Conservation (phyloP, 306 rosid genomes). For the Cucurbita ficifolia region DNA sequence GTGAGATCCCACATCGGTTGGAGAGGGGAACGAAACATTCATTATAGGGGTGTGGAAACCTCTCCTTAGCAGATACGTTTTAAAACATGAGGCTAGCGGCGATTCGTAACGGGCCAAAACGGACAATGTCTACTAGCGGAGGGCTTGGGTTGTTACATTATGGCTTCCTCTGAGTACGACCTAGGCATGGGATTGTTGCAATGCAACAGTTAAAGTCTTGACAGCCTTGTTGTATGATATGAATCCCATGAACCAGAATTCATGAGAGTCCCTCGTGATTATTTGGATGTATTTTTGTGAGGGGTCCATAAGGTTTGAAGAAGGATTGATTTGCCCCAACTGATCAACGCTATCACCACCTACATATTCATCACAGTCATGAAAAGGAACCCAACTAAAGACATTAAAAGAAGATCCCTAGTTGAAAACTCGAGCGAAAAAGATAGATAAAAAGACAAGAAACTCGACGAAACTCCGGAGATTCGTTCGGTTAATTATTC, state of each 20-base stretch:
- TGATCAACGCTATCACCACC: constrained; percentile 46
- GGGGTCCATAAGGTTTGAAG: constrained; percentile 35
- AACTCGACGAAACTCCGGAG: not conserved
- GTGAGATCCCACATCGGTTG: too few relatives aligned
- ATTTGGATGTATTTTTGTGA: constrained; percentile 35
- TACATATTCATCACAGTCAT: constrained; percentile 7
- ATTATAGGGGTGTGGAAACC: too few relatives aligned
- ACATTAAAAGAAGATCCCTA: not conserved
- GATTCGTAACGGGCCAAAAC: too few relatives aligned
- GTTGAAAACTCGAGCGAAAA: not conserved
- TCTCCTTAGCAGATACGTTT: too few relatives aligned
- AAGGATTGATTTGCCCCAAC: constrained; percentile 33
- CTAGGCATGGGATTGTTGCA: constrained; percentile 8
- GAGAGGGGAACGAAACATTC: too few relatives aligned
- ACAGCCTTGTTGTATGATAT: constrained; percentile 56
- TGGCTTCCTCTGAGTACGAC: not conserved
- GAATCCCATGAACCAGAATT: constrained; percentile 68
- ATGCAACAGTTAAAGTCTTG: constrained; percentile 30
- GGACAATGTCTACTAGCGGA: too few relatives aligned
- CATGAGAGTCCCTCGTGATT: constrained; percentile 44
- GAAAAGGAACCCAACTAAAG: not conserved
- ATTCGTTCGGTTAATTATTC: not conserved
- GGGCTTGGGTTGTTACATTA: too few relatives aligned
- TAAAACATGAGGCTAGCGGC: too few relatives aligned
- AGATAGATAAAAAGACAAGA: not conserved